These are phyloP conservation scores for Populus deltoides DNA, from an alignment of 345 rosid species.

Conservation along the genomic window DNA sequence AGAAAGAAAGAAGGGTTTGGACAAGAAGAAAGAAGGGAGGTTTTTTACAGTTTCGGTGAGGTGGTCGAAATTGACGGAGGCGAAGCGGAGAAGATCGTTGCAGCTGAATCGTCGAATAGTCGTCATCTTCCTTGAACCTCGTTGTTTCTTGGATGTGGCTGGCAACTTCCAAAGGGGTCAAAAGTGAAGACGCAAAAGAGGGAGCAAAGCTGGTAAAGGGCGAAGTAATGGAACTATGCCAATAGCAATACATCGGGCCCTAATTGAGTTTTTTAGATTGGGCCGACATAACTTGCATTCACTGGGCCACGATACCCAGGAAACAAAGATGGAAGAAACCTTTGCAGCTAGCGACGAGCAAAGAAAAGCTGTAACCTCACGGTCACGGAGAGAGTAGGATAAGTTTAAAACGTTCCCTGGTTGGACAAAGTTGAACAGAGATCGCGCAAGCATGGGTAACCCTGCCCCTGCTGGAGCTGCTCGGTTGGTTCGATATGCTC, in stretches of 20 bases:
- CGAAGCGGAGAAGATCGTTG: slow-evolving; percentile 83
- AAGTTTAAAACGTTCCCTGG: background rate
- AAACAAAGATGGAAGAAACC: too few relatives aligned
- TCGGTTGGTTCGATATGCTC: background rate
- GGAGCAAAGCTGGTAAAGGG: too few relatives aligned
- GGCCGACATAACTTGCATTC: background rate
- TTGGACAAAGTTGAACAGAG: background rate
- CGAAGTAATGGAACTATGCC: too few relatives aligned
- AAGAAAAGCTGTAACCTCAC: background rate
- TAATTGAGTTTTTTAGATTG: background rate
- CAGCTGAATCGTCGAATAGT: slow-evolving; percentile 89
- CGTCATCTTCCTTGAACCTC: slow-evolving; percentile 48
- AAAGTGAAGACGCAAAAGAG: too few relatives aligned
- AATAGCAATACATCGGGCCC: too few relatives aligned
- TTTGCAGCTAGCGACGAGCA: background rate
- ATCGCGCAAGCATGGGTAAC: background rate
- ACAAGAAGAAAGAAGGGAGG: background rate
- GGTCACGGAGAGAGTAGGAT: background rate
- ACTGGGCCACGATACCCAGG: background rate
- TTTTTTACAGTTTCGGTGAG: slow-evolving; percentile 78
- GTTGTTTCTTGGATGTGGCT: background rate
- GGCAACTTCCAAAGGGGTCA: background rate
- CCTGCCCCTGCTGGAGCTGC: background rate
- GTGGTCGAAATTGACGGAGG: slow-evolving; percentile 84
- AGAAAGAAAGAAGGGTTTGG: background rate